Conservation (phyloP, 2,329 filamentous ascomycete species). For the Pseudogymnoascus verrucosus region DNA sequence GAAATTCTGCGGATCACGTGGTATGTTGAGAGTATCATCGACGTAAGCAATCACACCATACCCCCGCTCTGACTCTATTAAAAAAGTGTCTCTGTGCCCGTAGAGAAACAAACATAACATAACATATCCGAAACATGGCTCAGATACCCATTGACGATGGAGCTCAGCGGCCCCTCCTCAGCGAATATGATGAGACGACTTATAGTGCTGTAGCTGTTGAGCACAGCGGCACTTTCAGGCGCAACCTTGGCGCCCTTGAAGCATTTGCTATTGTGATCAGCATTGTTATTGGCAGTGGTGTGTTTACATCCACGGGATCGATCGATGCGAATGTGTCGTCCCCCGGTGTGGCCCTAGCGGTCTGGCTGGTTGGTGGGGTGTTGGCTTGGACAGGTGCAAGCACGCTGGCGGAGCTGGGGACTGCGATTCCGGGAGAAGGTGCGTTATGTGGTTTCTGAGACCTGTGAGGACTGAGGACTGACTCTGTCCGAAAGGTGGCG, state of each 20-base stretch:
- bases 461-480: background rate
- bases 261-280: constrained; percentile 54
- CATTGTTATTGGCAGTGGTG: constrained; percentile 56
- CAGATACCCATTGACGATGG: background rate
- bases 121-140: background rate
- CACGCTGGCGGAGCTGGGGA: constrained; percentile 55
- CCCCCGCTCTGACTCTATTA: background rate
- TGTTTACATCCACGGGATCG: constrained; percentile 56
- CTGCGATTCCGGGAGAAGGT: constrained; percentile 54
- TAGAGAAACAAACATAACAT: background rate
- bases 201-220: background rate
- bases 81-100: background rate
- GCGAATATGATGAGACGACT: background rate
- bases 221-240: constrained; percentile 29
- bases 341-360: constrained; percentile 46
- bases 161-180: constrained; percentile 8
- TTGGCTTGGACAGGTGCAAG: constrained; percentile 57
- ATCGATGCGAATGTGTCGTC: constrained; percentile 58
- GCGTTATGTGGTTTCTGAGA: constrained; percentile 11
- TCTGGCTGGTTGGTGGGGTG: constrained; percentile 54
- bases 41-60: background rate
- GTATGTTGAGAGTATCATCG: background rate
- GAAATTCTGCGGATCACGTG: background rate
- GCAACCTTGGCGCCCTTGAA: constrained; percentile 40
- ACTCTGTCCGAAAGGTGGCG: constrained; percentile 37